Evolutionary conservation across 1,284 basidiomycete species (phyloP).

Genomic region (Singerocomus inundabilis): DNA sequence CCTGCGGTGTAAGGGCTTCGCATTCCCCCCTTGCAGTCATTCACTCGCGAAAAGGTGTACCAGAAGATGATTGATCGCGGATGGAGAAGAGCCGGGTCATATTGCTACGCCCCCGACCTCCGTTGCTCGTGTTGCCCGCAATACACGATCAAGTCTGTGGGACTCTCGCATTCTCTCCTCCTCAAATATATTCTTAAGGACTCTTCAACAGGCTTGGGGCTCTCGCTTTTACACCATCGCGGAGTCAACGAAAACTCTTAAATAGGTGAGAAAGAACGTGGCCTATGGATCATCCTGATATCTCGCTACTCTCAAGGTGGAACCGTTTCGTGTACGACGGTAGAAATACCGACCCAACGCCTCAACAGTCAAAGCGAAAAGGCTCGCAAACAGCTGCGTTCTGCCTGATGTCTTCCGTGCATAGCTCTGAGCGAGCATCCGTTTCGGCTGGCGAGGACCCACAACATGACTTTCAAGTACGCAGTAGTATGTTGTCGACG

Average conservation of each 20-base stretch:
- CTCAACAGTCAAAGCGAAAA: slow-evolving; percentile 25
- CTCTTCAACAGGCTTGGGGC: slow-evolving; percentile 64
- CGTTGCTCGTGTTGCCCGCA: slow-evolving; percentile 85
- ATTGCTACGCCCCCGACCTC: slow-evolving; percentile 84
- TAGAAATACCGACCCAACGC: slow-evolving; percentile 37
- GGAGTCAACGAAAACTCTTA: slow-evolving; percentile 76
- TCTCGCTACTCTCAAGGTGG: slow-evolving; percentile 51
- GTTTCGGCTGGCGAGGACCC: slow-evolving; percentile 28
- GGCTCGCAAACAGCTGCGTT: slow-evolving; percentile 24
- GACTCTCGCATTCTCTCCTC: slow-evolving; percentile 5
- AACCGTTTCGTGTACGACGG: slow-evolving; percentile 68
- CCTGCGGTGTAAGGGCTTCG: slow-evolving; percentile 48
- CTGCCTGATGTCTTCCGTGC: slow-evolving; percentile 46
- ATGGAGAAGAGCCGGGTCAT: slow-evolving; percentile 85
- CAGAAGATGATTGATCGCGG: slow-evolving; percentile 84
- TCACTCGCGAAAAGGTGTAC: slow-evolving; percentile 51
- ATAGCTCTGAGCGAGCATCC: slow-evolving; percentile 34
- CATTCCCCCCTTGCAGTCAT: not conserved
- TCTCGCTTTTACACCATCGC: slow-evolving; percentile 67
- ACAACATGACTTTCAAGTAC: slow-evolving; percentile 54
- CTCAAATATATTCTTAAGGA: slow-evolving; percentile 3
- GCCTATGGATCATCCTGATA: slow-evolving; percentile 6
- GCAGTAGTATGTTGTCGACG: slow-evolving; percentile 9
- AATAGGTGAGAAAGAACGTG: slow-evolving; percentile 49
- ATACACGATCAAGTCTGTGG: slow-evolving; percentile 79